Base-by-base conservation (phyloP, 2,329 filamentous ascomycete species). In the Aspergillus neotritici region DNA sequence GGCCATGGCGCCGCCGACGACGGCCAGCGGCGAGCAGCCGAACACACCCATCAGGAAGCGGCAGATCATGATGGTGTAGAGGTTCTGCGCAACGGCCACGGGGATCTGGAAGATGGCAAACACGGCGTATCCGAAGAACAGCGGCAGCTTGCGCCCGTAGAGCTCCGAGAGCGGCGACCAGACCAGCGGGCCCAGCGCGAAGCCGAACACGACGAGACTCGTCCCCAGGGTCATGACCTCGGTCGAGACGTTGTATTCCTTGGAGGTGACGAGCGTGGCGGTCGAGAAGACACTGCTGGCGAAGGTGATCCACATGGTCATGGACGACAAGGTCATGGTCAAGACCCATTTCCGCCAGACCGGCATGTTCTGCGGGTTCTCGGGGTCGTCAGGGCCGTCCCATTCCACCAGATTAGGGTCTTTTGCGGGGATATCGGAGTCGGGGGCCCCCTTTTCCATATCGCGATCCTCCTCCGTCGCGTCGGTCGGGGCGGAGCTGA, bases 21-120 rank as follows among this genome's bases (percentile, higher is more conserved):
- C 72, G 1, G 71, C 70, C 3, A 79, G 58, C 3, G 74, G 68
- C 2, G 74, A 69, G 41, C 68, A 71, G 4, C 72, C 77, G 51
- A 78, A 78, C 4, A 74, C 47, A 2, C 77, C 78, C 1, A 68
- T 66, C 4, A 81, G 62, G 52, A 80, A 80, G 0, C 78, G 71
- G 43, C 66, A 73, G 10, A 80, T 46, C 54, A 80, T 65, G 43
- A 80, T 72, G 0, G 76, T 79, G 29, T 75, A 50, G 0, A 79
- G 40, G 50, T 80, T 78, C 34, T 68, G 65, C 1, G 77, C 75
- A 3, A 77, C 70, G 3, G 73, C 77, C 10, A 77, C 72, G 0
- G 75, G 73, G 37, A 80, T 74, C 43, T 78, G 72, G 47, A 79
- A 78, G 34, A 80, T 70, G 2, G 68, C 66, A 43, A 78, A 77